These are phyloP conservation scores for Sphagnum tenellum DNA, from an alignment of 225 moss, liverwort and hornwort species.

Conservation along the genomic window DNA sequence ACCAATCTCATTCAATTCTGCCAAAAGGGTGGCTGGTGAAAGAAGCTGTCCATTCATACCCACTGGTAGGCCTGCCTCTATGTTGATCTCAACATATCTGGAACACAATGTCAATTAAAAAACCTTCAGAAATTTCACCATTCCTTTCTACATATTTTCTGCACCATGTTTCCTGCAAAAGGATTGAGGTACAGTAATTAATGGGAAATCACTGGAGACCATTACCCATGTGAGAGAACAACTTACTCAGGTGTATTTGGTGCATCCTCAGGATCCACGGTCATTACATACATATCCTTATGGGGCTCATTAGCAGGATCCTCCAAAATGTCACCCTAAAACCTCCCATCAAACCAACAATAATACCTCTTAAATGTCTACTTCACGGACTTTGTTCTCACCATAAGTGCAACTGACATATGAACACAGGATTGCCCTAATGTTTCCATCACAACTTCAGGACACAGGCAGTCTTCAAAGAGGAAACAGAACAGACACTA, in stretches of 20 bases:
- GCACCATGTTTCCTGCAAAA: too few species aligned
- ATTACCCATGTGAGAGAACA: not conserved
- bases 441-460: too few species aligned
- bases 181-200: too few species aligned
- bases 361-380: too few species aligned
- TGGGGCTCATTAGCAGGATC: slow-evolving; percentile 76
- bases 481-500: too few species aligned
- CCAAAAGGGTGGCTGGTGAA: slow-evolving; percentile 69
- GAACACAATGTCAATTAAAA: not conserved
- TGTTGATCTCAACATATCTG: slow-evolving; percentile 75
- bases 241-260: slow-evolving; percentile 83
- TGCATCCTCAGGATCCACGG: slow-evolving; percentile 69
- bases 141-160: not conserved
- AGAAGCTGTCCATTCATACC: slow-evolving; percentile 38
- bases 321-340: slow-evolving; percentile 88
- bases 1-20: slow-evolving; percentile 57
- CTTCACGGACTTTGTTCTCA: too few species aligned
- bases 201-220: too few species aligned
- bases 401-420: too few species aligned
- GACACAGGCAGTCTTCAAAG: too few species aligned
- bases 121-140: not conserved
- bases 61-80: slow-evolving; percentile 68
- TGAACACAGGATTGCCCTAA: too few species aligned
- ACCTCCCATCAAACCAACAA: not conserved
- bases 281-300: slow-evolving; percentile 87